A percentile compares a stretch with the other conserved stretches of the same genome.
phyloP scores from a whole-genome alignment of 148 eudicot genomes.

The Vaccinium macrocarpon region DNA sequence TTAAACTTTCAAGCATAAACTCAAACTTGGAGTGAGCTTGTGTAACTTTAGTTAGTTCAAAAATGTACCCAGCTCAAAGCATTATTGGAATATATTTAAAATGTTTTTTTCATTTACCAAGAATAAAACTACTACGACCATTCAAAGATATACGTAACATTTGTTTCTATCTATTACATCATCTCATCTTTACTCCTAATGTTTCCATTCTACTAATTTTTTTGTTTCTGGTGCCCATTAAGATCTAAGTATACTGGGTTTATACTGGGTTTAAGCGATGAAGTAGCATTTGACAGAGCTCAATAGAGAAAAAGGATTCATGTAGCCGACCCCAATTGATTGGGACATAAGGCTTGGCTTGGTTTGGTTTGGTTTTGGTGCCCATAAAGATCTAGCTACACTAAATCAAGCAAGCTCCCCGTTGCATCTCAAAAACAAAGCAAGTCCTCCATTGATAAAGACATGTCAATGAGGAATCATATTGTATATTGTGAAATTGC shows the following conservation, averaged over 20 bases:
- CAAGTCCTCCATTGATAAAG: background rate
- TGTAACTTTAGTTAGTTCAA: background rate
- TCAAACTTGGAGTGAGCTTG: slow-evolving; percentile 1
- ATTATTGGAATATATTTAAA: too few species aligned
- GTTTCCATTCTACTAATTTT: background rate
- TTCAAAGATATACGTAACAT: background rate
- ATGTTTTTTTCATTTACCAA: too few species aligned
- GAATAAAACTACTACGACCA: background rate
- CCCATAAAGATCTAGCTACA: background rate
- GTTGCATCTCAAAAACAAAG: background rate
- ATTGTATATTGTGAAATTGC: background rate
- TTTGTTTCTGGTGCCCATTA: background rate
- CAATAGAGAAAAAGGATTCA: too few species aligned
- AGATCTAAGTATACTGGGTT: too few species aligned
- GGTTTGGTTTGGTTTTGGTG: background rate
- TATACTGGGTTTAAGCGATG: too few species aligned
- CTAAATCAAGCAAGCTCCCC: too few species aligned
- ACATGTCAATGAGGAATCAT: background rate
- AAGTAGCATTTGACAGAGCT: too few species aligned
- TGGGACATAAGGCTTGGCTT: too few species aligned
- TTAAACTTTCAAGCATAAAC: background rate
- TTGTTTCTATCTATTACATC: background rate
- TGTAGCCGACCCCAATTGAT: too few species aligned
- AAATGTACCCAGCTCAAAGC: too few species aligned
- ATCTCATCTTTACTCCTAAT: slow-evolving; percentile 6